Evolutionary conservation across 176 grass and related monocot genomes (phyloP).

Genomic region (Carex myosuroides): DNA sequence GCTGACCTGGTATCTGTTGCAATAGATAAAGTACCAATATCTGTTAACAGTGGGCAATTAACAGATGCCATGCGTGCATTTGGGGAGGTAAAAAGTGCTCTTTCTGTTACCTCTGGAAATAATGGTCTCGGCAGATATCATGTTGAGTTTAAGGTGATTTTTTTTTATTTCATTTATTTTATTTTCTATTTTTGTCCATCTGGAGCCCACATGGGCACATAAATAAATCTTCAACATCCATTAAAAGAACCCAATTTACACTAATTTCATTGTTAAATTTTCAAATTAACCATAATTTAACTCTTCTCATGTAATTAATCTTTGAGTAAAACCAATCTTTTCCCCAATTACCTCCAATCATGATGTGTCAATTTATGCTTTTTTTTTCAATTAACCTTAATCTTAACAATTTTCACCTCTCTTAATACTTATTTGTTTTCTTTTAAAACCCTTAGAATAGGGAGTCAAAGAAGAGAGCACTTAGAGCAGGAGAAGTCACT

Average conservation of each 20-base stretch:
- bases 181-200: not conserved
- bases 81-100: not conserved
- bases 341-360: not conserved
- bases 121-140: not conserved
- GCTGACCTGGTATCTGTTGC: constrained; percentile 1
- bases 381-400: not conserved
- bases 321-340: not conserved
- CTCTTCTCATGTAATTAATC: not conserved
- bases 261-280: not conserved
- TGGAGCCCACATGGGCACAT: not conserved
- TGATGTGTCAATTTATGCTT: not conserved
- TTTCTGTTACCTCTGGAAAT: not conserved
- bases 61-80: not conserved
- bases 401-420: not conserved
- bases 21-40: not conserved
- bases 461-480: constrained; percentile 1
- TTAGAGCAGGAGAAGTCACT: not conserved
- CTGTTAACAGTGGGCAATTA: not conserved
- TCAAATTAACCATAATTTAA: not conserved
- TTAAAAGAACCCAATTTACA: not conserved
- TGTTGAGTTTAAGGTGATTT: constrained; percentile 12
- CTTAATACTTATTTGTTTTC: not conserved
- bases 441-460: not conserved
- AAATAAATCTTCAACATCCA: not conserved
- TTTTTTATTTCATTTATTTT: not conserved